A percentile compares a stretch with the other conserved stretches of the same genome.
phyloP scores from a whole-genome alignment of 257 asterid genomes.

The Coffea eugenioides region DNA sequence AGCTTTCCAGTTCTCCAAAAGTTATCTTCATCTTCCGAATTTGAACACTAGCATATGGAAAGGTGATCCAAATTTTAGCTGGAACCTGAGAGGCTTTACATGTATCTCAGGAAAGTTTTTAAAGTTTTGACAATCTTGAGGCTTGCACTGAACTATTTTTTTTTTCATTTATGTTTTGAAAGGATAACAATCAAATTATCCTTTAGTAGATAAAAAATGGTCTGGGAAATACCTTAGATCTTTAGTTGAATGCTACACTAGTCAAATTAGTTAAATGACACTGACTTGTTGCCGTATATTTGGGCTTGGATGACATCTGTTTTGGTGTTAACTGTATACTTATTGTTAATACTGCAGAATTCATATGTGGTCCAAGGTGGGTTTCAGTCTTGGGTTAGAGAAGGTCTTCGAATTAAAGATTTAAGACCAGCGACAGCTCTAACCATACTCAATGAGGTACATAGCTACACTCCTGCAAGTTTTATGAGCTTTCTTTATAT shows the following conservation, averaged over 20 bases:
- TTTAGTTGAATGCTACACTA: neutral
- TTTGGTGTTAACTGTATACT: constrained; percentile 1
- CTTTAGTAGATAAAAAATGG: neutral
- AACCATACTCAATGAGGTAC: constrained; percentile 76
- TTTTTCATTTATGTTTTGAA: neutral
- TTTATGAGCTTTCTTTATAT: neutral
- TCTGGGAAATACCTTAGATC: too few species aligned
- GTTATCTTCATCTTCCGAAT: neutral
- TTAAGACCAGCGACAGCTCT: constrained; percentile 81
- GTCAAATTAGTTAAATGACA: neutral
- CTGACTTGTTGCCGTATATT: neutral
- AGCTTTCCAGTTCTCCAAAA: neutral
- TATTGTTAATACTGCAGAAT: constrained; percentile 35
- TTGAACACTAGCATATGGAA: neutral
- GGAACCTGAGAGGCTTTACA: neutral
- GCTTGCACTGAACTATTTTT: neutral
- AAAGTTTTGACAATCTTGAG: neutral
- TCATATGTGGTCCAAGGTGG: constrained; percentile 85
- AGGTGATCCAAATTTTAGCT: neutral
- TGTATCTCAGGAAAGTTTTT: neutral
- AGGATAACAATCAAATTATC: neutral
- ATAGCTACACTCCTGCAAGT: neutral
- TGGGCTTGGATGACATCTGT: neutral
- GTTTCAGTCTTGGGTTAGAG: constrained; percentile 76
- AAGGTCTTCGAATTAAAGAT: constrained; percentile 69